Conservation (phyloP, 495 filamentous ascomycete species). For the Pseudoneurospora amorphoporcata region DNA sequence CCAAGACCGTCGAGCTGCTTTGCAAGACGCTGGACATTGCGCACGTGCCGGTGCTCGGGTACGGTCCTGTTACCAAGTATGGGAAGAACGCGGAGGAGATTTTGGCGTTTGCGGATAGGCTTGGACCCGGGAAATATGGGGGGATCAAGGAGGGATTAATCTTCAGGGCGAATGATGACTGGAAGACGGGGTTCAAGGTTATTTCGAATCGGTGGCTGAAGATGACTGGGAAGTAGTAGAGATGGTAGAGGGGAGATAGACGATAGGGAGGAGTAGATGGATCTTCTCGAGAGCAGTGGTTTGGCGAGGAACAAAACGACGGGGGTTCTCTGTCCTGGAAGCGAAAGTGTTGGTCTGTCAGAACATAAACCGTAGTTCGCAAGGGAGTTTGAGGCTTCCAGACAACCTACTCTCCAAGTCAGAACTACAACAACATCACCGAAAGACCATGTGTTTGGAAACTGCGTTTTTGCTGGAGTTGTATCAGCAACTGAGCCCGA, state of each 20-base stretch:
- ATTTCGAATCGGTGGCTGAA: conserved; percentile 19
- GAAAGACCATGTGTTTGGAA: too few species aligned
- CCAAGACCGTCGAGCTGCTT: not conserved
- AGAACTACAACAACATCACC: too few species aligned
- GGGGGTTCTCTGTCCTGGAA: too few species aligned
- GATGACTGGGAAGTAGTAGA: conserved; percentile 2
- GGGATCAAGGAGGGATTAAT: conserved; percentile 11
- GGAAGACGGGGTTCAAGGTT: conserved; percentile 10
- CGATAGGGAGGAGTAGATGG: too few species aligned
- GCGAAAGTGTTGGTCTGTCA: too few species aligned
- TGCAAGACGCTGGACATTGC: conserved; percentile 4
- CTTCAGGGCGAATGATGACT: conserved; percentile 5
- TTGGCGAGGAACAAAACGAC: too few species aligned
- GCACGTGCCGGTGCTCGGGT: conserved; percentile 8
- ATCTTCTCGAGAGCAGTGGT: too few species aligned
- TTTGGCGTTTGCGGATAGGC: conserved; percentile 8
- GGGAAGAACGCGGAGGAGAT: conserved; percentile 5
- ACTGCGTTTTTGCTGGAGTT: too few species aligned
- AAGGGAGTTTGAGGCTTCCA: too few species aligned
- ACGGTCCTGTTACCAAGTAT: not conserved
- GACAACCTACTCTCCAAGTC: too few species aligned
- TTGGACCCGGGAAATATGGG: not conserved
- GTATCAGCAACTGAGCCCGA: too few species aligned
- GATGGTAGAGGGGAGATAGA: not conserved
- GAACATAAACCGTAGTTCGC: too few species aligned